Base-by-base conservation (phyloP, 257 asterid species). In the Petrea volubilis region DNA sequence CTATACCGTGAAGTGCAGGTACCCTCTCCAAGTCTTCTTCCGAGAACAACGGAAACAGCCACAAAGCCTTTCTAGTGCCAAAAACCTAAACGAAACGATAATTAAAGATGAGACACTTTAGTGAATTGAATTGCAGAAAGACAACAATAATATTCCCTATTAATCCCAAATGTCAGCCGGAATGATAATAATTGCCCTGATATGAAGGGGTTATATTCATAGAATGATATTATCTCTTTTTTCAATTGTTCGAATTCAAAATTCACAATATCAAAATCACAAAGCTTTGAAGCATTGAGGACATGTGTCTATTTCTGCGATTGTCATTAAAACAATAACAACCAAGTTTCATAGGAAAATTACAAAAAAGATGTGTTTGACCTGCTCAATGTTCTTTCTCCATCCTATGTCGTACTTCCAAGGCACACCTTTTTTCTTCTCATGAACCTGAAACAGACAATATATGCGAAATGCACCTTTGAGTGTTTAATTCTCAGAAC, bases 321-420 rank as follows among this genome's bases (percentile, higher is more conserved):
- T 11, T 33, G 41, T 58, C 23, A 66, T 6, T 3, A 9, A 20
- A 24, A 52, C 9, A 5, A 7, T 13, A 28, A 43, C 28, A 20
- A 29, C 3, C 2, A 43, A 25, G 34, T 25, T 33, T n/a, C 9
- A 25, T 15, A 68, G 18, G 25, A 20, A 60, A 33, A 40, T 41
- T 14, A 38, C 27, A 64, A 21, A 43, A 17, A 36, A 36, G 61
- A 4, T 34, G 43, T 20, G 27, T 38, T 25, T 79, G 49, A 87
- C 96, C 96, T 92, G 98, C 77, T 88, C 90, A 73, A 90, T 77
- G 83, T 90, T 92, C 81, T 79, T 86, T 79, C 76, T 92, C 81
- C 93, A 75, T 57, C 97, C 97, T 36, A 88, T 24, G 80, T 88
- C 98, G 61, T 85, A 92, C 88, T 75, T 90, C 96, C 96, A 86